Conservation (phyloP, 768 basidiomycete species). For the Xerocomellus amylosporus region DNA sequence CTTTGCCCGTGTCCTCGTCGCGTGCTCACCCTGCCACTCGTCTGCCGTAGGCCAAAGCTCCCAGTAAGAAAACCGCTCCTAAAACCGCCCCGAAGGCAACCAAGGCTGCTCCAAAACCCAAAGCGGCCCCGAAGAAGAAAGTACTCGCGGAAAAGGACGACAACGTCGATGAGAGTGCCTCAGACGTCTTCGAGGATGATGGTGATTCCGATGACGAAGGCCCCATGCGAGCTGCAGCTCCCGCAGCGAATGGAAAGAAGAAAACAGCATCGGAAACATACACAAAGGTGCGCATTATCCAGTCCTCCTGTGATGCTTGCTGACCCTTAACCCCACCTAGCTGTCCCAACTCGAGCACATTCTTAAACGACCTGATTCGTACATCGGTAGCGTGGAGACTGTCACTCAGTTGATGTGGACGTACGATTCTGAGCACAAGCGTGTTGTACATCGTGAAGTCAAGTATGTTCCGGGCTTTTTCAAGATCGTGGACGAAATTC, state of each 20-base stretch:
- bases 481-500: conserved; percentile 99
- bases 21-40: conserved; percentile 18
- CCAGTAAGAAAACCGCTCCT: conserved; percentile 39
- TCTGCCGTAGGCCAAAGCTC: conserved; percentile 29
- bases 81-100: conserved; percentile 42
- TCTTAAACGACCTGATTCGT: conserved; percentile 87
- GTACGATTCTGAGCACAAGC: conserved; percentile 78
- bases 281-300: conserved; percentile 62
- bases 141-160: conserved; percentile 63
- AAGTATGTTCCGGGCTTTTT: conserved; percentile 97
- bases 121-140: conserved; percentile 64
- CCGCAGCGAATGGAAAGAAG: conserved; percentile 51
- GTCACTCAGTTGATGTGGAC: conserved; percentile 92
- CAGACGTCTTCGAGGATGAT: conserved; percentile 41
- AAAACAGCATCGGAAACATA: conserved; percentile 92
- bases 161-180: conserved; percentile 50
- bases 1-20: conserved; percentile 1
- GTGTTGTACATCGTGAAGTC: conserved; percentile 79
- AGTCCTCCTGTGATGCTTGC: background rate
- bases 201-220: conserved; percentile 41
- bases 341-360: conserved; percentile 94
- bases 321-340: conserved; percentile 39
- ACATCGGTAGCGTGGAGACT: conserved; percentile 94
- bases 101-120: conserved; percentile 49
- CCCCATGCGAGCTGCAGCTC: conserved; percentile 23